phyloP scores from a whole-genome alignment of 768 basidiomycete species.

The Boletus rufocinnamomeus region DNA sequence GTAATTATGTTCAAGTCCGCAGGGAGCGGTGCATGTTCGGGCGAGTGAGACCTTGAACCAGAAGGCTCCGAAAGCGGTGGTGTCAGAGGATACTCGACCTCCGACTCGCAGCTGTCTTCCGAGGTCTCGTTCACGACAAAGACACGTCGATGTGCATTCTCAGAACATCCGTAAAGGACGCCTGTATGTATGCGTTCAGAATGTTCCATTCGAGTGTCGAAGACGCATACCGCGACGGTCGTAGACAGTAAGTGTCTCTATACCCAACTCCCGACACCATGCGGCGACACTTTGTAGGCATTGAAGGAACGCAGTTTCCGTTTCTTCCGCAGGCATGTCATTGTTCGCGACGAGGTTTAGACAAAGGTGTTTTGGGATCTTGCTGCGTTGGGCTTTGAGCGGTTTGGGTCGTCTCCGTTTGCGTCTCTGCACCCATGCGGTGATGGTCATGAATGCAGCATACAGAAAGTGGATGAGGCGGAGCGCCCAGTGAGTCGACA shows the following conservation, averaged over 20 bases:
- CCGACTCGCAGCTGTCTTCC: slow-evolving; percentile 48
- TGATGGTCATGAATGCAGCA: slow-evolving; percentile 42
- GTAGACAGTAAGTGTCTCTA: slow-evolving; percentile 67
- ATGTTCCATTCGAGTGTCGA: not conserved
- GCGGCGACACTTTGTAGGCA: slow-evolving; percentile 52
- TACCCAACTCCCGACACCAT: slow-evolving; percentile 67
- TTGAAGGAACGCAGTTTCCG: slow-evolving; percentile 48
- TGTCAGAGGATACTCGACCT: slow-evolving; percentile 69
- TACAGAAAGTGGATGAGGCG: slow-evolving; percentile 61
- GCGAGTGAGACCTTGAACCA: slow-evolving; percentile 63
- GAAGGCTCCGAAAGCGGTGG: slow-evolving; percentile 78
- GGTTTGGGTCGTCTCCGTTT: slow-evolving; percentile 45
- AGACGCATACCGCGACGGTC: slow-evolving; percentile 62
- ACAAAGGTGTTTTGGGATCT: slow-evolving; percentile 67
- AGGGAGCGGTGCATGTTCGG: slow-evolving; percentile 33
- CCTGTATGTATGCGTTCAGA: slow-evolving; percentile 36
- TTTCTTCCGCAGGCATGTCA: slow-evolving; percentile 35
- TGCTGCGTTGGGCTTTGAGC: slow-evolving; percentile 52
- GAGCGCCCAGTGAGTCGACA: slow-evolving; percentile 51
- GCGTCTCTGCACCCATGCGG: slow-evolving; percentile 43
- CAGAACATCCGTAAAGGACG: slow-evolving; percentile 40
- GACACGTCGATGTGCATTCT: slow-evolving; percentile 44
- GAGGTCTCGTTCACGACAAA: slow-evolving; percentile 25
- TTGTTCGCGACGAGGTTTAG: slow-evolving; percentile 57
- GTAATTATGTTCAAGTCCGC: slow-evolving; percentile 23